phyloP scores from a whole-genome alignment of 2,329 filamentous ascomycete species.

The Zymoseptoria ardabiliae region DNA sequence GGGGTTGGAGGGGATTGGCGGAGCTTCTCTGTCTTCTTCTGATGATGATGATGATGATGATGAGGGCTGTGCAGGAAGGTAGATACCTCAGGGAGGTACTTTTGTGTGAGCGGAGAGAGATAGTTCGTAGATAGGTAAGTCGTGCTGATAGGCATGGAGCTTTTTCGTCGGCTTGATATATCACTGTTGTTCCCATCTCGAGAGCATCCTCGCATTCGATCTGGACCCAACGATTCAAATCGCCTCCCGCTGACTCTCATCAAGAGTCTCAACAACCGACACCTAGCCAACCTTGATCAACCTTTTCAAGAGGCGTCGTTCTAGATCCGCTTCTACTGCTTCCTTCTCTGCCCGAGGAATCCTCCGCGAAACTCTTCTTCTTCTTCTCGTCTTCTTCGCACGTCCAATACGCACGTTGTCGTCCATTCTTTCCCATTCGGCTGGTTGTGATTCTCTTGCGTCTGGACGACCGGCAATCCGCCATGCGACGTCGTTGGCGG shows the following conservation, averaged over 20 bases:
- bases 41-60: no score
- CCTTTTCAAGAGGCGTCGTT: background rate
- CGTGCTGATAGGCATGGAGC: background rate
- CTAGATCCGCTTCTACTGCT: background rate
- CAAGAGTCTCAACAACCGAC: background rate
- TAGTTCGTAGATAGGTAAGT: background rate
- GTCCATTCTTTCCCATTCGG: background rate
- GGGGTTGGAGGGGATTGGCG: no score
- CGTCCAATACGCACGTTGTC: conserved; percentile 17
- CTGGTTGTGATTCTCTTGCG: conserved; percentile 1
- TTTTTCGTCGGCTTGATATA: background rate
- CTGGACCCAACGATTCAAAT: background rate
- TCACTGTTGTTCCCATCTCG: background rate
- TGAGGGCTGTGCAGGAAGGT: no score
- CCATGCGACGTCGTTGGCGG: background rate
- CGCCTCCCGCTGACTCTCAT: no score
- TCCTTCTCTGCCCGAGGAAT: background rate
- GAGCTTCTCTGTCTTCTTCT: no score
- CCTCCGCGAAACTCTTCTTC: background rate
- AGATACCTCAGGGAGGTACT: no score
- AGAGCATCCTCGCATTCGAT: background rate
- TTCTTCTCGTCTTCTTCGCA: conserved; percentile 1
- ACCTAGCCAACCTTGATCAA: background rate
- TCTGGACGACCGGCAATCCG: background rate
- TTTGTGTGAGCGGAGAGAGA: no score